Conservation (phyloP, 192 early-diverging fungal species). For the Spizellomyces punctatus region DNA sequence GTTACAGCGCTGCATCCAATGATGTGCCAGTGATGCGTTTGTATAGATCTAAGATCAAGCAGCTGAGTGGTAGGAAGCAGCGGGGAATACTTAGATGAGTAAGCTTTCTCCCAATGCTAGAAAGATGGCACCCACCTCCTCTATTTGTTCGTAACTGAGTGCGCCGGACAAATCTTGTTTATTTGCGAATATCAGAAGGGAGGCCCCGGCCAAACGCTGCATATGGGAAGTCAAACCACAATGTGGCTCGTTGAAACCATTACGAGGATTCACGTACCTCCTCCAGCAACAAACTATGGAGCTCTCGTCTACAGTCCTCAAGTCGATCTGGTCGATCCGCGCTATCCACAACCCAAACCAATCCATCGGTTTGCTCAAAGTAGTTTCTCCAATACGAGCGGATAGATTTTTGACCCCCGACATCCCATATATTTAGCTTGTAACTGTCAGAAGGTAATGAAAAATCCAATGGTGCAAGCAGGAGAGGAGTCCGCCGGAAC, state of each 20-base stretch:
- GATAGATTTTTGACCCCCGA: constrained; percentile 96
- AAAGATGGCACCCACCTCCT: constrained; percentile 49
- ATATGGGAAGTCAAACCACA: neutral
- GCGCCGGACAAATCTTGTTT: constrained; percentile 96
- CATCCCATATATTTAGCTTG: constrained; percentile 94
- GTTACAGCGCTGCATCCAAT: constrained; percentile 88
- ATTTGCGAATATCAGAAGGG: constrained; percentile 94
- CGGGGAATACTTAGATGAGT: neutral
- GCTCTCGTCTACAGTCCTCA: constrained; percentile 78
- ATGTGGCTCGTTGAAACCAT: neutral
- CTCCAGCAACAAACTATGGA: constrained; percentile 79
- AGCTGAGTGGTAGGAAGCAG: constrained; percentile 40
- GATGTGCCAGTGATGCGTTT: constrained; percentile 93
- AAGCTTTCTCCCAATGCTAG: neutral
- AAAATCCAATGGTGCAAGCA: neutral
- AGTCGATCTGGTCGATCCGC: constrained; percentile 81
- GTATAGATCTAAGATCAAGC: constrained; percentile 70
- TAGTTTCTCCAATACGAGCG: constrained; percentile 99
- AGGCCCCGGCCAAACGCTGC: constrained; percentile 86
- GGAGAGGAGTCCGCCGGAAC: neutral
- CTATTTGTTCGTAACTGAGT: constrained; percentile 69
- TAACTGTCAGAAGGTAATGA: constrained; percentile 46
- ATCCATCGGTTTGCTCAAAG: constrained; percentile 97
- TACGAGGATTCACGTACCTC: constrained; percentile 60
- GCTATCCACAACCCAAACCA: constrained; percentile 98